Base-by-base conservation (phyloP, 441 rosid genomes). In the Aquilaria agallochum region DNA sequence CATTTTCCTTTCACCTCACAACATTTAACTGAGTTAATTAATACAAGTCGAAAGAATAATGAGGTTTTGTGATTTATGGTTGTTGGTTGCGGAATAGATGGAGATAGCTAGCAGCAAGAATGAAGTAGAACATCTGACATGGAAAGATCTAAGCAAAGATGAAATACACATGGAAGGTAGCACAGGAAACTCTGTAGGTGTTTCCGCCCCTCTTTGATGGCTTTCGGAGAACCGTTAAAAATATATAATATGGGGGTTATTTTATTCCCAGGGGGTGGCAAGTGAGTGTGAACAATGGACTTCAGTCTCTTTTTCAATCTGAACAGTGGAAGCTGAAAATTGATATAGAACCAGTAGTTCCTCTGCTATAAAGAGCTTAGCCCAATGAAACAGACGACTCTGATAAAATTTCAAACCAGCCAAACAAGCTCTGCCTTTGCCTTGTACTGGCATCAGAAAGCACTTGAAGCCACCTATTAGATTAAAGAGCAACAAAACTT, bases 141-240 rank as follows among this genome's bases (percentile, higher is more conserved):
- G 89, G 88, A 79, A 82, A 47, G 78, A 84, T 31, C 78, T 82
- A 47, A 20, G 60, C 64, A 44, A 76, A 67, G 78, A 83, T 83
- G 89, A 79, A 78, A 71, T 81, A 76, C 78, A 73, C 87, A 58
- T 83, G 89, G 85, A 80, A 76, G 61, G 84, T 83, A 50, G 85
- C 85, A 11, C 13, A 69, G 80, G 89, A 83, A 68, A 81, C 81
- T 50, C 61, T 78, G 60, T 73, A 78, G 60, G 60, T 76, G 62
- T 11, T 59, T 42, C 81, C 84, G 42, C 78, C 84, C 1, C 0
- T 81, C 58, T 80, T 75, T 34, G 76, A 84, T 49, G 80, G 84
- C 52, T 80, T 80, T 55, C 71, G 87, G 66, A 66, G 57, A 62
- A 74, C 78, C 42, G 52, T 76, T 13, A 73, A 59, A 68, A 85